These are phyloP conservation scores for Starmera dryadoides DNA, from an alignment of 805 yeast genomes.

Conservation along the genomic window DNA sequence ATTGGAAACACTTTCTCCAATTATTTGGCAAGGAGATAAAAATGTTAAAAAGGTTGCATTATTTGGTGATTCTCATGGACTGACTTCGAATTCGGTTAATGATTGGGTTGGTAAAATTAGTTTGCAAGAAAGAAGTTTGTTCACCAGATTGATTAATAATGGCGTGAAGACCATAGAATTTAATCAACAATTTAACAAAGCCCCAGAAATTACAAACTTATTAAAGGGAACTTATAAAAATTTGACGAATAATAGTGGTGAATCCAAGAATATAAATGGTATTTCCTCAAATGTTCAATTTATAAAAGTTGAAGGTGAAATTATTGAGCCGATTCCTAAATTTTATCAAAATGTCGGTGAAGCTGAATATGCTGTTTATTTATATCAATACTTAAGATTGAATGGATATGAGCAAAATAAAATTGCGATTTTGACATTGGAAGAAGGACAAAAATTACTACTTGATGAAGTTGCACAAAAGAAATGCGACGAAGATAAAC, in stretches of 20 bases:
- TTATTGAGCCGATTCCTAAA: constrained; percentile 15
- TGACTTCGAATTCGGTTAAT: constrained; percentile 16
- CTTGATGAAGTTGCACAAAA: constrained; percentile 31
- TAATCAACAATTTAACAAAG: not conserved
- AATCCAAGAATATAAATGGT: not conserved
- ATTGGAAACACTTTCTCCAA: constrained; percentile 24
- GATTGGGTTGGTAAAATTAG: constrained; percentile 6
- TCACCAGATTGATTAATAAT: constrained; percentile 17
- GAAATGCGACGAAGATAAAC: constrained; percentile 9
- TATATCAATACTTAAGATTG: constrained; percentile 39
- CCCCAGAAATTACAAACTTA: not conserved
- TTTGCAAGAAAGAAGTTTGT: constrained; percentile 17
- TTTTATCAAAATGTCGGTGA: constrained; percentile 33
- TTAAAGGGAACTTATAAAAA: not conserved
- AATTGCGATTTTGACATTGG: constrained; percentile 35
- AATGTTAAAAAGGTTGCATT: constrained; percentile 22
- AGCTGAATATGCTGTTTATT: constrained; percentile 38
- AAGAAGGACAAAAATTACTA: constrained; percentile 32
- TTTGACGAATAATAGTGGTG: not conserved
- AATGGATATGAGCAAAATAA: constrained; percentile 31
- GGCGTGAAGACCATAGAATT: constrained; percentile 12
- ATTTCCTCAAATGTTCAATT: constrained; percentile 16
- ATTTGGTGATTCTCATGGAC: constrained; percentile 26
- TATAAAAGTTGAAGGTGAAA: constrained; percentile 26
- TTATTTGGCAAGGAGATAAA: constrained; percentile 10